Evolutionary conservation across 1,284 basidiomycete genomes (phyloP).

Genomic region (Cutaneotrichosporon sp.): DNA sequence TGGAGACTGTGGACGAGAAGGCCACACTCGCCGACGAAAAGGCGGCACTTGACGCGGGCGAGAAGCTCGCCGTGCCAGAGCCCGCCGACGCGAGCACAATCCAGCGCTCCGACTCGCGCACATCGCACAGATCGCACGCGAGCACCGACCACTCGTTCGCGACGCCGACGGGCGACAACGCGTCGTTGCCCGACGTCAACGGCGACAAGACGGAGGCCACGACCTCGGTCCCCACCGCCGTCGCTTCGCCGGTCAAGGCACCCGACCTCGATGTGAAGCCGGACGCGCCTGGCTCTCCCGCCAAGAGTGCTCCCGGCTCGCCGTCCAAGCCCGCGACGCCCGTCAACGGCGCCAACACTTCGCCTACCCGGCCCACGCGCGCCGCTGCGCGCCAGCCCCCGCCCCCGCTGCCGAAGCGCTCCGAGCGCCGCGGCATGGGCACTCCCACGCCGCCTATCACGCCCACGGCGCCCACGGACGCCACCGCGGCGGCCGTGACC

Average conservation of each 20-base stretch:
- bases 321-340: conserved; percentile 9
- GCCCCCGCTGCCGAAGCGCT: conserved; percentile 39
- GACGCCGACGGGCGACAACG: conserved; percentile 16
- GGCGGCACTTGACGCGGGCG: neutral
- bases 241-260: neutral
- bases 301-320: neutral
- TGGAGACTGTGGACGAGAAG: neutral
- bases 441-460: conserved; percentile 10
- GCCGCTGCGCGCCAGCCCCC: conserved; percentile 10
- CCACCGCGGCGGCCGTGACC: too few relatives aligned
- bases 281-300: neutral
- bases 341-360: neutral
- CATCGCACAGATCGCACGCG: conserved; percentile 5
- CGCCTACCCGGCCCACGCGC: conserved; percentile 2
- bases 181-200: conserved; percentile 9
- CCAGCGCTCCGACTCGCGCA: conserved; percentile 5
- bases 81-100: conserved; percentile 4
- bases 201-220: neutral
- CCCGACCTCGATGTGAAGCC: conserved; percentile 3
- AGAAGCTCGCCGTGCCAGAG: neutral
- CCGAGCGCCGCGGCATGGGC: conserved; percentile 25
- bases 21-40: neutral
- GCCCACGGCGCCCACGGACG: conserved; percentile 7
- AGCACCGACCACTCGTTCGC: conserved; percentile 13
- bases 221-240: neutral